Percentiles rank a stretch among this genome's conserved stretches.
Conservation (phyloP, 768 basidiomycete species). For the Lactarius hatsudake region DNA sequence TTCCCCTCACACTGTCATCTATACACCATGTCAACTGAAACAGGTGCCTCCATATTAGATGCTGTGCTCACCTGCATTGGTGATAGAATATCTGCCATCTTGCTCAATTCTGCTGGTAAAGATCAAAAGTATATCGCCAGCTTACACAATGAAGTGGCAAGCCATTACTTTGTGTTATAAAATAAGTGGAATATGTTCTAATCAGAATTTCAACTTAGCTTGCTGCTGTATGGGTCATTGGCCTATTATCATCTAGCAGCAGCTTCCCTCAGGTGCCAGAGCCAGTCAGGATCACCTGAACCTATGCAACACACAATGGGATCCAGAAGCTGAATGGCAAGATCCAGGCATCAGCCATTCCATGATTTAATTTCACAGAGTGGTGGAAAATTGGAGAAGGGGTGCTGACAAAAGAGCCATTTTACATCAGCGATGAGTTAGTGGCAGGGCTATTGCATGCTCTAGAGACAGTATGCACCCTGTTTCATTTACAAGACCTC, state of each 20-base stretch:
- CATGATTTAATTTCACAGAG: background rate
- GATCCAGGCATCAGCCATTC: background rate
- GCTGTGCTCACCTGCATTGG: background rate
- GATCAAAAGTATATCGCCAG: background rate
- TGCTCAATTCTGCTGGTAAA: background rate
- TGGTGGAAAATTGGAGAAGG: slow-evolving; percentile 1
- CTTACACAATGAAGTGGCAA: background rate
- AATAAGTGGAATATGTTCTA: background rate
- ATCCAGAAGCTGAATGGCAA: background rate
- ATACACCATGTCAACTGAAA: no score
- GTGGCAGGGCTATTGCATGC: background rate
- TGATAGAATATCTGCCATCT: background rate
- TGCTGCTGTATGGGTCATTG: background rate
- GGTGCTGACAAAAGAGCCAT: background rate
- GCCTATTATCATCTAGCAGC: background rate
- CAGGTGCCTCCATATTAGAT: background rate
- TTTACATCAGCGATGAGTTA: background rate
- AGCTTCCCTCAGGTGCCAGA: background rate
- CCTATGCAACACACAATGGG: background rate
- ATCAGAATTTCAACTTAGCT: background rate
- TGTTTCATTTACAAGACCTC: no score
- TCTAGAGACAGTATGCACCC: background rate
- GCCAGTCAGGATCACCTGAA: background rate
- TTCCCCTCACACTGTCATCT: no score
- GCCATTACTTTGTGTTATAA: background rate